Conservation (phyloP, 140 eudicot species). For the Flaveria floridana region DNA sequence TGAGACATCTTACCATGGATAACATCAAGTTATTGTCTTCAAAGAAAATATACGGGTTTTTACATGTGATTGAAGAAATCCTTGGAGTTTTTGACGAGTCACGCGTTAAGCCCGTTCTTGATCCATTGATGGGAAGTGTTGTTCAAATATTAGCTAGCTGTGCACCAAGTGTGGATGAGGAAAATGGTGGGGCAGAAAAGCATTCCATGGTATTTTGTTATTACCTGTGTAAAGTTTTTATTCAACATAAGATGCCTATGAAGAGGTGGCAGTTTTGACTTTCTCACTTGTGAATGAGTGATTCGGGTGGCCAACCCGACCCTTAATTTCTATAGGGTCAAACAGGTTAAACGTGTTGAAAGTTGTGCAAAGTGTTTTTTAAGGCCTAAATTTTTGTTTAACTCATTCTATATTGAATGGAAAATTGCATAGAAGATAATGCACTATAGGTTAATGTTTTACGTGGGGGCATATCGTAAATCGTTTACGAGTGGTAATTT, state of each 20-base stretch:
- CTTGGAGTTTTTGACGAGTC: conserved; percentile 69
- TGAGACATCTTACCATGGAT: conserved; percentile 54
- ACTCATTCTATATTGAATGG: background rate
- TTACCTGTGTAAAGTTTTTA: background rate
- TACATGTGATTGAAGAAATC: conserved; percentile 83
- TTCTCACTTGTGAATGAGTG: background rate
- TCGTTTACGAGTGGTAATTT: background rate
- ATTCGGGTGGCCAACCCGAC: background rate
- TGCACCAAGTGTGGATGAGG: conserved; percentile 40
- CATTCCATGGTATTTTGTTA: conserved; percentile 44
- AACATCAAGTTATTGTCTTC: conserved; percentile 61
- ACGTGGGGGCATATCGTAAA: background rate
- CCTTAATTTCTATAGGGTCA: background rate
- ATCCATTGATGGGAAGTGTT: conserved; percentile 69
- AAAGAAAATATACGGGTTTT: conserved; percentile 73
- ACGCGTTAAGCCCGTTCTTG: conserved; percentile 71
- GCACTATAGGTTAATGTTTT: background rate
- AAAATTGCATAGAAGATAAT: background rate
- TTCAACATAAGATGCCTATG: conserved; percentile 3
- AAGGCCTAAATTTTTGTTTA: background rate
- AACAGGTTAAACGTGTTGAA: background rate
- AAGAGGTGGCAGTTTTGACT: conserved; percentile 7
- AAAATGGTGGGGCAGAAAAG: conserved; percentile 39
- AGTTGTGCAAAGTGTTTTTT: background rate
- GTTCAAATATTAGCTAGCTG: conserved; percentile 72